These are phyloP conservation scores for Halophytophthora batemanensis DNA, from an alignment of 352 stramenopile species.

Conservation along the genomic window DNA sequence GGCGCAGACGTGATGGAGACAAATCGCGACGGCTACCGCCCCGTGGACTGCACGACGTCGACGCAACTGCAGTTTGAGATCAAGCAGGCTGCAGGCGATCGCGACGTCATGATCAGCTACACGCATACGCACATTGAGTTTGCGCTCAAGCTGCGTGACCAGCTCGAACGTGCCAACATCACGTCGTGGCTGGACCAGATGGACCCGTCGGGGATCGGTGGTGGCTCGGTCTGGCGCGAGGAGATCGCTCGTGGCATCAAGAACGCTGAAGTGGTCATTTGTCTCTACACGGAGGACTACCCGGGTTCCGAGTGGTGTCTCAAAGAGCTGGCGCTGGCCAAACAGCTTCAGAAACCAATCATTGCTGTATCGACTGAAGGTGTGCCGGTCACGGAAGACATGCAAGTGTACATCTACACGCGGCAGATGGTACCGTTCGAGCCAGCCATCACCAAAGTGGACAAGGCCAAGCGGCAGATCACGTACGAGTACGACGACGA, in stretches of 20 bases:
- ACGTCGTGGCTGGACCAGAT: slow-evolving; percentile 82
- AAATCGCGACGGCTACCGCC: slow-evolving; percentile 64
- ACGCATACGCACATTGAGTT: slow-evolving; percentile 80
- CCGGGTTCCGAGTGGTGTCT: slow-evolving; percentile 71
- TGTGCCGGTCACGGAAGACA: slow-evolving; percentile 55
- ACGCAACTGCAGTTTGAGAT: slow-evolving; percentile 81
- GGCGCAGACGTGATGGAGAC: slow-evolving; percentile 62
- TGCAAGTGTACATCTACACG: slow-evolving; percentile 85
- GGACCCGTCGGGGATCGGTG: slow-evolving; percentile 77
- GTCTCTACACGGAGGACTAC: slow-evolving; percentile 76
- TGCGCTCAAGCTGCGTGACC: slow-evolving; percentile 62
- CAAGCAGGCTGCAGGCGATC: slow-evolving; percentile 69
- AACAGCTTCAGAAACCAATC: slow-evolving; percentile 63
- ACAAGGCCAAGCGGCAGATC: slow-evolving; percentile 52
- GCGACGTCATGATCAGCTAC: slow-evolving; percentile 89
- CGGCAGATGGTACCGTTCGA: slow-evolving; percentile 83
- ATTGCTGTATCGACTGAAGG: slow-evolving; percentile 65
- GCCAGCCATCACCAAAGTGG: slow-evolving; percentile 53
- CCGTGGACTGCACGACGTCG: slow-evolving; percentile 80
- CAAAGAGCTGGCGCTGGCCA: slow-evolving; percentile 75
- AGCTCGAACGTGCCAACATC: slow-evolving; percentile 67
- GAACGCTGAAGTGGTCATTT: slow-evolving; percentile 69
- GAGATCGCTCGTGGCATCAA: slow-evolving; percentile 79
- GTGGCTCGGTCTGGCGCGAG: slow-evolving; percentile 75
- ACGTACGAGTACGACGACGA: slow-evolving; percentile 67